Evolutionary conservation across 2,329 filamentous ascomycete genomes (phyloP), one percentile per base, ranked within the genome.

Genomic region (Diplodia seriata): DNA sequence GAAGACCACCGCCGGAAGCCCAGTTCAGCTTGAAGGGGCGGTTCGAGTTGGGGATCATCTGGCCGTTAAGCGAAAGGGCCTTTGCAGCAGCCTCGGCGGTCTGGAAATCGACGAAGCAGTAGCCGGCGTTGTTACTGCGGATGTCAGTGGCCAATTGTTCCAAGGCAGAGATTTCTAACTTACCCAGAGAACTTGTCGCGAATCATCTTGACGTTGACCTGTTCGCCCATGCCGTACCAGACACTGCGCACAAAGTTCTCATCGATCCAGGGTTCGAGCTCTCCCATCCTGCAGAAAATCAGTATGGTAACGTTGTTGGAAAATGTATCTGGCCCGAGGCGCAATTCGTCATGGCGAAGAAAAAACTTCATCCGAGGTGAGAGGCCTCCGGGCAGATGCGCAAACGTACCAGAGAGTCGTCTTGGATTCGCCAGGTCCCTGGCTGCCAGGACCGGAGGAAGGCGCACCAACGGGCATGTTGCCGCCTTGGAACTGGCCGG

Each of bases 21-120:
- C 95, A 99, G 87, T 99, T 99, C 70, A 99, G 89, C 86, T 98
- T 98, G 87, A 99, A 99, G 59, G 93, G 90, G 53, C 95, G 93
- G 75, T 91, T 91, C 70, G 93, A 97, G 86, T 97, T 97, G 55
- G 94, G 94, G 73, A 99, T 97, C 57, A 92, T 84, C 68, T 89
- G 90, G 61, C 95, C 94, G 79, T 97, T 98, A 61, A 98, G 85
- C 56, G 85, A 85, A n/a, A 99, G 87, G 47, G 95, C 95, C 85
- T 97, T 97, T 75, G 89, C 90, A 51, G 95, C 95, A 69, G 94
- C 92, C 49, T 94, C 92, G 11, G 93, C 86, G 73, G 85, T 90
- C 68, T 87, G 77, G 76, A 99, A 99, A 79, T 98, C 95, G 75
- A 98, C 93, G 80, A 99, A 99, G 83, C 94, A 99, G 83, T 99